These are phyloP conservation scores for Abrus pulchellus DNA, from an alignment of 306 rosid genomes.

Conservation along the genomic window DNA sequence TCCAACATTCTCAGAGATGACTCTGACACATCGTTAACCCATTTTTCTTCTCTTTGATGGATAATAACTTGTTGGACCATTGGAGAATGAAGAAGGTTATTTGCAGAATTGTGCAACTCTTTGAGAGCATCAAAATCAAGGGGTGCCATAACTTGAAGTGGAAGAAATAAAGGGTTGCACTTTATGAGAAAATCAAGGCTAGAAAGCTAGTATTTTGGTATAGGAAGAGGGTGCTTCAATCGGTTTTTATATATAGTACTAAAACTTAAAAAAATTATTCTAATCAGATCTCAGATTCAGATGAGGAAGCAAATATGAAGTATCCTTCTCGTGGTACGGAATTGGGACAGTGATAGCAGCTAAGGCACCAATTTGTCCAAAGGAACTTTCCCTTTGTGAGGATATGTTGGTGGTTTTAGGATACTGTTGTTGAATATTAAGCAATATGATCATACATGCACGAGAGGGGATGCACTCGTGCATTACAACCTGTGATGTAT, in stretches of 20 bases:
- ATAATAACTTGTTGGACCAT: constrained; percentile 55
- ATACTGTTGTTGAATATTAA: constrained; percentile 45
- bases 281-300: constrained; percentile 55
- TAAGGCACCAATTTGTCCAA: constrained; percentile 53
- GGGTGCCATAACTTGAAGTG: constrained; percentile 47
- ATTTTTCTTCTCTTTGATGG: constrained; percentile 56
- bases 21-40: constrained; percentile 64
- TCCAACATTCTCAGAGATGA: constrained; percentile 69
- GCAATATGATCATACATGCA: constrained; percentile 26
- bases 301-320: constrained; percentile 55
- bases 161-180: neutral
- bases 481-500: constrained; percentile 51
- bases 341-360: constrained; percentile 53
- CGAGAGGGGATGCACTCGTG: constrained; percentile 44
- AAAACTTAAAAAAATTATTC: neutral
- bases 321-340: constrained; percentile 52
- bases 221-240: constrained; percentile 15
- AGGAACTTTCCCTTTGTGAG: constrained; percentile 52
- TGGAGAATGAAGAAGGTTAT: constrained; percentile 64
- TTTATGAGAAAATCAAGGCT: neutral
- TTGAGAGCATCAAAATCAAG: constrained; percentile 66
- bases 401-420: constrained; percentile 46
- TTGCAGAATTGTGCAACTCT: constrained; percentile 66
- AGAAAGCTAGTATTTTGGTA: constrained; percentile 30
- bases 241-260: constrained; percentile 26